Evolutionary conservation across 129 eudicot genomes (phyloP), one percentile per base, ranked within the genome.

Genomic region (Artemisia argyi): DNA sequence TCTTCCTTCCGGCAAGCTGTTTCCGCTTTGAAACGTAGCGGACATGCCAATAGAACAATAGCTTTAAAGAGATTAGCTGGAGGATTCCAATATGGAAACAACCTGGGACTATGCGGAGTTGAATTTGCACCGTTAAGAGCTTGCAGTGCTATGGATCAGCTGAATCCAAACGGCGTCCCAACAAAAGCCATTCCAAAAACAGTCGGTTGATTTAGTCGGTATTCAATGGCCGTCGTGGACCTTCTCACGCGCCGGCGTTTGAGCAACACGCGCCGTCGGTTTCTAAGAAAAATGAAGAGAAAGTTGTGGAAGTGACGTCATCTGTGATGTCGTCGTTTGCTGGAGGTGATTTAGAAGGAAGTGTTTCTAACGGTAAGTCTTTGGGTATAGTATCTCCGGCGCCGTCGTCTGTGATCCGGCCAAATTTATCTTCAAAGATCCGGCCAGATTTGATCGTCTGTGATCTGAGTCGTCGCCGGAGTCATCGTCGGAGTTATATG

Each of bases 41-140:
- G 97, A 0, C 95, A 91, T 60, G 97, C 97, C 35, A 88, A n/a
- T n/a, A n/a, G n/a, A 55, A 10, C 68, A 73, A 82, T 76, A 95
- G 99, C 95, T 84, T 83, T 95, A 77, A 86, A 91, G 90, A 85
- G 94, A 86, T 75, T 95, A 70, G 82, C 77, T 46, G 97, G 78
- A 75, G 96, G 97, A 72, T 95, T 95, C 35, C 96, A 74, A 53
- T 95, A 86, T 47, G 79, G 68, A 57, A 91, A 91, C 85, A 95
- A 95, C 71, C 79, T 83, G 17, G 96, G 91, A 44, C 44, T 95
- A 80, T 95, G 99, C 79, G 99, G 99, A 61, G 84, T 81, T 68
- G 99, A 89, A 12, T 95, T 91, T 12, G 28, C 80, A 61, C 62
- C 91, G 2, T 76, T 95, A 63, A 79, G 73, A 74, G 84, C 73